Percentiles rank a stretch among this genome's conserved stretches.
Evolutionary conservation across 495 filamentous ascomycete genomes (phyloP).

Genomic region (Penicillium angulare): DNA sequence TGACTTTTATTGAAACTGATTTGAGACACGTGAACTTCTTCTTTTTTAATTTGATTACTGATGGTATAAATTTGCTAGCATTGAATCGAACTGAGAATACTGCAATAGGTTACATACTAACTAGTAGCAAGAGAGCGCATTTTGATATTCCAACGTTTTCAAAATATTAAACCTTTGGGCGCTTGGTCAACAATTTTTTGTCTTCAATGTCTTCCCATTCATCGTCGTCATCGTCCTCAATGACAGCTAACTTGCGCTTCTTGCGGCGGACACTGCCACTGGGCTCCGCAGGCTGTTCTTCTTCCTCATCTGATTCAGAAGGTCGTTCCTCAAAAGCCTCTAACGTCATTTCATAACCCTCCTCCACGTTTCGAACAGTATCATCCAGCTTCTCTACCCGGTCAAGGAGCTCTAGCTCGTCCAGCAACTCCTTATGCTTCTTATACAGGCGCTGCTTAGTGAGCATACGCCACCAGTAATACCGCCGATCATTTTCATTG

Average conservation of each 20-base stretch:
- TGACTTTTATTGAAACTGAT: too few species aligned
- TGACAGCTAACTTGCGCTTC: constrained; percentile 51
- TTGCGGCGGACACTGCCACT: constrained; percentile 28
- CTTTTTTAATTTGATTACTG: not conserved
- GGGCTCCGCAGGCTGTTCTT: constrained; percentile 21
- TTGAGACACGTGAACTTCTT: too few species aligned
- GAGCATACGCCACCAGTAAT: constrained; percentile 79
- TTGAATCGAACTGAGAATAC: not conserved
- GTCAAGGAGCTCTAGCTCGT: constrained; percentile 73
- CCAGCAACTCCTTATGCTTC: constrained; percentile 72
- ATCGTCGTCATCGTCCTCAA: constrained; percentile 48
- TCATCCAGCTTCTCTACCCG: constrained; percentile 80
- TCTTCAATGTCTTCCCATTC: constrained; percentile 28
- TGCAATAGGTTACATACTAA: constrained; percentile 24
- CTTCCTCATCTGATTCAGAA: constrained; percentile 21
- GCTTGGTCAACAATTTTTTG: constrained; percentile 28
- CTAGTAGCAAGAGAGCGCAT: constrained; percentile 1
- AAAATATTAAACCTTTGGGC: constrained; percentile 33
- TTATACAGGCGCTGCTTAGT: constrained; percentile 79
- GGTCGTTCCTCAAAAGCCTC: constrained; percentile 44
- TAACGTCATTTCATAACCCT: constrained; percentile 74
- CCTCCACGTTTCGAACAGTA: constrained; percentile 71
- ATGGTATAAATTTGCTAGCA: not conserved
- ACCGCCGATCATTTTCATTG: constrained; percentile 59
- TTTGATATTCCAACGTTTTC: not conserved